These are phyloP conservation scores for Ogataea paradorogensis DNA, from an alignment of 805 yeast species.

Conservation along the genomic window DNA sequence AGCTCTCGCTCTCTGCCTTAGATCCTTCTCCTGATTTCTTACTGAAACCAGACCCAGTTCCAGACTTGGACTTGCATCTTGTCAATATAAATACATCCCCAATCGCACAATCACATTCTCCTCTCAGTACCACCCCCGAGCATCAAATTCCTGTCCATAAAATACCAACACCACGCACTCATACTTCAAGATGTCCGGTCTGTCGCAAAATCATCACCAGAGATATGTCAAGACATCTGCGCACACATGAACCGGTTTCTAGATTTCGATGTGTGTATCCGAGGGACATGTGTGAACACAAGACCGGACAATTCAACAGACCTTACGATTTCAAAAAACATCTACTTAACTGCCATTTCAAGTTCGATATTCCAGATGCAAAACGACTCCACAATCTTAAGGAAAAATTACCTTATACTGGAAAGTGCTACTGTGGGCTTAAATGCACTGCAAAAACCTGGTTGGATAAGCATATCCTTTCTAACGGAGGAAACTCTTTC, in stretches of 20 bases:
- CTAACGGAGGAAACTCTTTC: constrained; percentile 23
- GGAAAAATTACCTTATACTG: constrained; percentile 49
- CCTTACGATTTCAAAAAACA: constrained; percentile 70
- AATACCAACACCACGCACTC: background rate
- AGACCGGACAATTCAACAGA: constrained; percentile 60
- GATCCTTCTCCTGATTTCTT: background rate
- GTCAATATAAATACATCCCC: background rate
- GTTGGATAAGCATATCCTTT: constrained; percentile 52
- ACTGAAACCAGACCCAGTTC: background rate
- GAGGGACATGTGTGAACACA: constrained; percentile 51
- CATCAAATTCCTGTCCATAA: background rate
- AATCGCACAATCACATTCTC: background rate
- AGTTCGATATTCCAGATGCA: constrained; percentile 46
- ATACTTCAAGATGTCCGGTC: constrained; percentile 39
- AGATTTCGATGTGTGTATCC: constrained; percentile 61
- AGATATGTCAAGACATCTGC: constrained; percentile 59
- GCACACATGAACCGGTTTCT: constrained; percentile 57
- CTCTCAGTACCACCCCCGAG: constrained; percentile 3
- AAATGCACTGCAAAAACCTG: constrained; percentile 50
- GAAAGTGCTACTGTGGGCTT: constrained; percentile 54
- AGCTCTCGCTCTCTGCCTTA: background rate
- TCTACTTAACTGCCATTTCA: constrained; percentile 56
- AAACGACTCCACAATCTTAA: constrained; percentile 47
- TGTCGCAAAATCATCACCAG: constrained; percentile 56
- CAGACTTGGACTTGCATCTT: background rate